Base-by-base conservation (phyloP, 2,329 filamentous ascomycete species). In the Pestalotiopsis sp. region DNA sequence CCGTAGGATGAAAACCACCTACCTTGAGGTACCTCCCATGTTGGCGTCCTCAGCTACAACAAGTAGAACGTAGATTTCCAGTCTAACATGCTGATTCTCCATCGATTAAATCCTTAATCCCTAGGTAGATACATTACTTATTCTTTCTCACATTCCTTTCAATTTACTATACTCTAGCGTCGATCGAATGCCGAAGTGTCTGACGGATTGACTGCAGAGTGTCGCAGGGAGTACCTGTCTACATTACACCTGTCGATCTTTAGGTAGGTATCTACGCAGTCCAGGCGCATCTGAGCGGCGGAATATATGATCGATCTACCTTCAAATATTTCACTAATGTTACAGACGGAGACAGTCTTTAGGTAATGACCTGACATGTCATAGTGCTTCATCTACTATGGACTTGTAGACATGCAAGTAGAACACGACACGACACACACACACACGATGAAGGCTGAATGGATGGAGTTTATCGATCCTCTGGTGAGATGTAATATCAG, bases 401-500 rank as follows among this genome's bases (percentile, higher is more conserved):
- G 7, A 52, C 45, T 23, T n/a, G 7, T 9, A n/a, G 9, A n/a
- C 5, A 52, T n/a, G 20, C 45, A 23, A 17, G 41, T 52, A 52
- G 45, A n/a, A 52, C 9, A n/a, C 17, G 14, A 38, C 14, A 23
- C 23, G 23, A 23, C 23, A 23, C 23, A 36, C n/a, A 39, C 13
- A 14, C 7, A 14, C 27, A 62, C 9, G 12, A 20, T 27, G 57
- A 23, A 23, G 57, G 57, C n/a, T 20, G 45, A 13, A 17, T 5
- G 45, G 45, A 62, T 45, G 23, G 61, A 31, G 41, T 64, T 64
- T 45, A 64, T 64, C 49, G 41, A 13, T 64, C 38, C 41, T 45
- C 41, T 39, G 61, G 11, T n/a, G 45, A 17, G 45, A 52, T 52
- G 20, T 17, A 52, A 52, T 52, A 52, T 52, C 17, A 52, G 20